Conservation (phyloP, 306 rosid genomes). For the Gastrolobium bilobum region DNA sequence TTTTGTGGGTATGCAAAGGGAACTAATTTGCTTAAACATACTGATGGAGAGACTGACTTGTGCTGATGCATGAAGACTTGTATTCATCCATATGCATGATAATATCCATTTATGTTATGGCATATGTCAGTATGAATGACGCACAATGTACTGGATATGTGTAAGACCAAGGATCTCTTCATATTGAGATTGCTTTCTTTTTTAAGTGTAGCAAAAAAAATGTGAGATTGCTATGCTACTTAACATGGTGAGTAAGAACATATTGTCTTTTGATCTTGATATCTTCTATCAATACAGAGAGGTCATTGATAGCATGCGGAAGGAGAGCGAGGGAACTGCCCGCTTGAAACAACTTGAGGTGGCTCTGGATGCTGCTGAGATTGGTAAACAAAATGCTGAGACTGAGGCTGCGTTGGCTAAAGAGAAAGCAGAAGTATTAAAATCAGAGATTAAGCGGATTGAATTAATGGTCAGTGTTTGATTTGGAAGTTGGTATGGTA, state of each 20-base stretch:
- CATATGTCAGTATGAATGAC: constrained; percentile 28
- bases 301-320: constrained; percentile 71
- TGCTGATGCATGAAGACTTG: constrained; percentile 27
- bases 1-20: constrained; percentile 15
- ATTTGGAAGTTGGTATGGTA: constrained; percentile 34
- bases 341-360: constrained; percentile 87
- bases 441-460: constrained; percentile 72
- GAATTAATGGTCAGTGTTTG: constrained; percentile 74
- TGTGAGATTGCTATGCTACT: constrained; percentile 13
- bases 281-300: constrained; percentile 72
- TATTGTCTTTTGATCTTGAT: constrained; percentile 33
- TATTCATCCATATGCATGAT: constrained; percentile 19
- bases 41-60: constrained; percentile 14
- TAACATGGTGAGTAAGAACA: constrained; percentile 8
- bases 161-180: constrained; percentile 28
- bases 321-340: constrained; percentile 75
- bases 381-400: constrained; percentile 74
- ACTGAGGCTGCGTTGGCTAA: constrained; percentile 73
- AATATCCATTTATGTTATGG: constrained; percentile 22
- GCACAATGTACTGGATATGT: constrained; percentile 25
- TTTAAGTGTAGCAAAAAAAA: background rate
- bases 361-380: constrained; percentile 80
- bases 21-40: constrained; percentile 25
- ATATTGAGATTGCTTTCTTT: constrained; percentile 25
- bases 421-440: constrained; percentile 72